phyloP scores from a whole-genome alignment of 2,329 filamentous ascomycete species.

The Fulvia fulva region DNA sequence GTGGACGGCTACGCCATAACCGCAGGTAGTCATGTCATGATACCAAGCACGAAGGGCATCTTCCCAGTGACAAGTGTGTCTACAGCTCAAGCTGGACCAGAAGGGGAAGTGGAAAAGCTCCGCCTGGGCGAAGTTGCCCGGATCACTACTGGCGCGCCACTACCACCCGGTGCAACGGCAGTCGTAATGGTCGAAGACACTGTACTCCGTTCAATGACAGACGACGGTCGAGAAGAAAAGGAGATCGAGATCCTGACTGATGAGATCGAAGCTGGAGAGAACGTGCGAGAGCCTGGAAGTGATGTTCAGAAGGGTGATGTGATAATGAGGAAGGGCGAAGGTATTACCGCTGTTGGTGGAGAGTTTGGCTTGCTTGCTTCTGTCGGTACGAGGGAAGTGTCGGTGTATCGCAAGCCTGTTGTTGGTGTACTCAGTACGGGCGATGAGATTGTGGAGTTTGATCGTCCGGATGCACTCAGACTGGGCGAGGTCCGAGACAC shows the following conservation, averaged over 20 bases:
- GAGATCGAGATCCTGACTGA: conserved; percentile 82
- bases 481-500: conserved; percentile 89
- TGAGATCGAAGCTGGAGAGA: conserved; percentile 72
- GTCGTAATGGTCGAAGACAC: conserved; percentile 99
- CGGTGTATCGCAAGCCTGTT: conserved; percentile 69
- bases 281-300: conserved; percentile 85
- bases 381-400: conserved; percentile 68
- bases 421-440: conserved; percentile 90
- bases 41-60: conserved; percentile 63
- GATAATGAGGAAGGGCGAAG: conserved; percentile 72
- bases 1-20: conserved; percentile 94
- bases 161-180: conserved; percentile 82
- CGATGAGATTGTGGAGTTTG: conserved; percentile 82
- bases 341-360: conserved; percentile 81
- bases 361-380: conserved; percentile 88
- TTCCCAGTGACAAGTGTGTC: conserved; percentile 86
- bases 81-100: conserved; percentile 68
- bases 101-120: conserved; percentile 61
- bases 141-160: conserved; percentile 90
- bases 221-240: conserved; percentile 78
- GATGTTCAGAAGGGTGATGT: conserved; percentile 68
- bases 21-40: conserved; percentile 42
- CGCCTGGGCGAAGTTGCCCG: conserved; percentile 73
- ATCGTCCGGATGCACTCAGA: conserved; percentile 57
- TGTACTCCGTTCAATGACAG: conserved; percentile 66